Evolutionary conservation across 495 filamentous ascomycete species (phyloP), one percentile per base, ranked within the genome.

Genomic region (Aspergillus hancockii): DNA sequence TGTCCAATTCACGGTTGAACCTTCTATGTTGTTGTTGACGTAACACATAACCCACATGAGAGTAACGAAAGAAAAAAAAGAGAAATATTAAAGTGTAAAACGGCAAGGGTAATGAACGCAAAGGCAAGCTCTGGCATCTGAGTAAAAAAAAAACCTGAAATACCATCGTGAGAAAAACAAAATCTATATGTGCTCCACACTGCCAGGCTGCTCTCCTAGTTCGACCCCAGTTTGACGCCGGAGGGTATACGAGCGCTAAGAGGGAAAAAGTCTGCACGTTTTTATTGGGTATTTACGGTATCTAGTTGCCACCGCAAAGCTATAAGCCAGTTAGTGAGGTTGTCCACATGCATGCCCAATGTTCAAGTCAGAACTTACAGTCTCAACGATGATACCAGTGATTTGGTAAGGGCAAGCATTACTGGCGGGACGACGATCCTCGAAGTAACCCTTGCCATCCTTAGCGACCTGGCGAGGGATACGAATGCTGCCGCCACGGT

Each of bases 341-440:
- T 36, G 28, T 52, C 25, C 9, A n/a, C 13, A 19, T 12, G 16
- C 36, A 19, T 19, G 8, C 31, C 12, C 28, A 28, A 18, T 19
- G 0, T 41, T 23, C 13, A 21, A 1, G 41, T 18, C 49, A 31
- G 32, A 51, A 63, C 67, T 58, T 70, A 79, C 73, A 68, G 88
- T 90, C 82, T 92, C 88, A 75, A 93, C 90, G 69, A 95, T 89
- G 71, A 96, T 94, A 70, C 90, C 90, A 59, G 91, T 95, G 71
- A 96, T 92, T 79, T 92, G 93, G 81, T 98, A 98, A 25, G 94
- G 94, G 78, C 95, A 92, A 62, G 87, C 94, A 73, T 98, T 98
- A 70, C 88, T 93, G 46, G 94, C 94, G 47, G 94, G 94, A 66
- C 94, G 84, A 71, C 94, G 87, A 67, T 98, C 94, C 82, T 98